phyloP scores from a whole-genome alignment of 306 rosid species.

The Fragaria vesca region DNA sequence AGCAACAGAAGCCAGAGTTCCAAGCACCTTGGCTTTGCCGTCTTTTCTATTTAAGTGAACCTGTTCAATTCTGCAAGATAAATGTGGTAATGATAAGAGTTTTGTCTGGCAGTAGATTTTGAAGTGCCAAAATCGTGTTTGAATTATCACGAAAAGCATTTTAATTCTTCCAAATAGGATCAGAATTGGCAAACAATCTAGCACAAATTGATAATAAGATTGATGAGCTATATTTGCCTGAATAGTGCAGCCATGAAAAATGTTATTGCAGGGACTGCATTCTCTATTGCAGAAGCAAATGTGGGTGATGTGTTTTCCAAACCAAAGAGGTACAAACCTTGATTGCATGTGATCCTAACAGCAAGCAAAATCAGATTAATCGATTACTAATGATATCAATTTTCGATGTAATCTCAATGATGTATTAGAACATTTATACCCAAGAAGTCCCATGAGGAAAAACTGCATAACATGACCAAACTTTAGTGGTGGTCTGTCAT shows the following conservation, averaged over 20 bases:
- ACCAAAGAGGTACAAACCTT: background rate
- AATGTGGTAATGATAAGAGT: background rate
- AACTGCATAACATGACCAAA: background rate
- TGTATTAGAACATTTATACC: background rate
- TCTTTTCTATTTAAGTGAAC: constrained; percentile 3
- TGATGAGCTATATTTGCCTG: background rate
- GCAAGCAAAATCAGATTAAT: background rate
- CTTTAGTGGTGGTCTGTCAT: background rate
- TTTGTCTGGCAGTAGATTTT: too few species aligned
- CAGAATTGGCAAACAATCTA: background rate
- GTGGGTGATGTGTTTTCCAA: background rate
- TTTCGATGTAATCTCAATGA: background rate
- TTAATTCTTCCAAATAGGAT: background rate
- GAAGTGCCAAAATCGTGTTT: background rate
- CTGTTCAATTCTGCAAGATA: background rate
- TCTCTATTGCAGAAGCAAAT: background rate
- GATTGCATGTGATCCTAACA: background rate
- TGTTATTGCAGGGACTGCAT: constrained; percentile 3
- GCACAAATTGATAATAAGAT: background rate
- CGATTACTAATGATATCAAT: background rate
- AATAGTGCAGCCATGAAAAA: background rate
- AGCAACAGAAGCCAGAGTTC: constrained; percentile 3
- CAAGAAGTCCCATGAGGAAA: background rate
- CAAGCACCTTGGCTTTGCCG: constrained; percentile 3
- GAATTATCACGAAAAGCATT: background rate